Evolutionary conservation across 2,329 filamentous ascomycete species (phyloP).

Genomic region (Alternaria arborescens): DNA sequence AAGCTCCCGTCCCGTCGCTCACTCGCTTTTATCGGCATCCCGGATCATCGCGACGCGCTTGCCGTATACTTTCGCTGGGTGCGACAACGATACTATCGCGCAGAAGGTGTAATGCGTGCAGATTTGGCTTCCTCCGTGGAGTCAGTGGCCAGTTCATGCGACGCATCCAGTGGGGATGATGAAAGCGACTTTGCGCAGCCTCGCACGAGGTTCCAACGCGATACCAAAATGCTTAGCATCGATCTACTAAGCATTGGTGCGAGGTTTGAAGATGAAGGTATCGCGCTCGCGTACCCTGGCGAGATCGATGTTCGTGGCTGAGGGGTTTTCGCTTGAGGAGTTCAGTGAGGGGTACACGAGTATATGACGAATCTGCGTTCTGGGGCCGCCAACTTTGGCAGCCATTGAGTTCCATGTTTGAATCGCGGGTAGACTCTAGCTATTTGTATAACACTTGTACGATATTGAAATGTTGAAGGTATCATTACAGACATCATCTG

Average conservation of each 20-base stretch:
- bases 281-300: not conserved
- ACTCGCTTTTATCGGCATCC: slow-evolving; percentile 31
- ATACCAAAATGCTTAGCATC: not conserved
- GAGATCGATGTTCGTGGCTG: slow-evolving; percentile 20
- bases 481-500: not conserved
- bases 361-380: not conserved
- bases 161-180: not conserved
- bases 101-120: not conserved
- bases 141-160: not conserved
- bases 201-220: not conserved
- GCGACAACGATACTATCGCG: slow-evolving; percentile 23
- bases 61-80: slow-evolving; percentile 36
- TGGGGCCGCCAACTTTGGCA: no score
- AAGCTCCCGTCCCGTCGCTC: slow-evolving; percentile 21
- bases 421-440: not conserved
- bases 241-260: slow-evolving; percentile 15
- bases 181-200: not conserved
- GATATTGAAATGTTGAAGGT: not conserved
- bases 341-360: not conserved
- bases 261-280: slow-evolving; percentile 8
- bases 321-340: not conserved
- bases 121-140: not conserved
- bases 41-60: slow-evolving; percentile 31
- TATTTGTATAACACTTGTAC: not conserved
- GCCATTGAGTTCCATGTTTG: accelerated